Base-by-base conservation (phyloP, 192 early-diverging fungal species). In the Gonapodya sp. region DNA sequence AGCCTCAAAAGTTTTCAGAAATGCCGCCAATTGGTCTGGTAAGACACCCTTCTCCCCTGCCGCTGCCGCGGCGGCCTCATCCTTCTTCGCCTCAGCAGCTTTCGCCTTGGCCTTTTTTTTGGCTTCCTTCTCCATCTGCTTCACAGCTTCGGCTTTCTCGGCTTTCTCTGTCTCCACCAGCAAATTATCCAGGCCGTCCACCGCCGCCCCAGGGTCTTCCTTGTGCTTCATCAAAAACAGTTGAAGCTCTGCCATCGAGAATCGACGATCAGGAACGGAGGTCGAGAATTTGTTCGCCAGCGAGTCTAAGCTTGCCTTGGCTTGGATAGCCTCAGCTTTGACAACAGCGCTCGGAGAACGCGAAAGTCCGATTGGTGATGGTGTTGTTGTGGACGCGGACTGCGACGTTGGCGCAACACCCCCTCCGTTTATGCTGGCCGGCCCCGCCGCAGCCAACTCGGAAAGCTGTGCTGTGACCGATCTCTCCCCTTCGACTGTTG, bases 201-300 rank as follows among this genome's bases (percentile, higher is more conserved):
- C 82, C 31, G 86, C 86, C 36, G 83, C 37, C 36, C 84, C 78
- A 1, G 88, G 88, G 0, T 83, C 73, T 79, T 85, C 84, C 78
- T 89, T 89, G 81, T 87, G 83, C 1, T 84, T 83, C 88, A 89
- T 89, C 14, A 89, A 75, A 46, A 87, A 89, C 1, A 86, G 87
- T 78, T 89, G 88, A 0, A 89, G 73, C 31, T 88, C 85, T 0
- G 88, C 88, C 80, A 89, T 89, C 31, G 86, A 87, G 73, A 86
- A 87, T n/a, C 35, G 78, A 33, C 83, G 81, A 31, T 89, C 85
- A 0, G 88, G 88, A 73, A 89, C 84, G 2, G 64, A 81, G 0
- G 80, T 64, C 0, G 88, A 79, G 36, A 89, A 89, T 72, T 37
- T 79, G 0, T 79, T 18, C 24, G 88, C 83, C 36, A 89, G 36